phyloP scores from a whole-genome alignment of 1,284 basidiomycete species.

The Golubevia sp. region DNA sequence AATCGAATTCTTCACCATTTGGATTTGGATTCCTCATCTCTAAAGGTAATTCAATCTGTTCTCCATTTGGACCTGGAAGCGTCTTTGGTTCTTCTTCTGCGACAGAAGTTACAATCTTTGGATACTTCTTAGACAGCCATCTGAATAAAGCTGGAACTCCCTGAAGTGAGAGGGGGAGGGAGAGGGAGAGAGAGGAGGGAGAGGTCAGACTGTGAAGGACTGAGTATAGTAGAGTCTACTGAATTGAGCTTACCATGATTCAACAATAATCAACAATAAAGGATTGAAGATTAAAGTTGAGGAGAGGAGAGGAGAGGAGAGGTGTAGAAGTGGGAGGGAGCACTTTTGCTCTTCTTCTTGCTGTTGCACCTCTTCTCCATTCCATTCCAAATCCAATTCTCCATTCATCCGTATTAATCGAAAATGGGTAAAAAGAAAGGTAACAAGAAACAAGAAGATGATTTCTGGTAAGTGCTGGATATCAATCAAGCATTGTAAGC shows the following conservation, averaged over 20 bases:
- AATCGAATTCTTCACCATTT: slow-evolving; percentile 95
- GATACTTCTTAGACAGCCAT: slow-evolving; percentile 61
- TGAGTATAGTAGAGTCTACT: too few species aligned
- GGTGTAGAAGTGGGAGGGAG: background rate
- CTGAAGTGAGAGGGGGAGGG: slow-evolving; percentile 5
- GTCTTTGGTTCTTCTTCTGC: slow-evolving; percentile 48
- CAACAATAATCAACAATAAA: too few species aligned
- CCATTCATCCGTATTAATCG: background rate
- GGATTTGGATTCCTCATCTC: slow-evolving; percentile 86
- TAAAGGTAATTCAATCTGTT: slow-evolving; percentile 75
- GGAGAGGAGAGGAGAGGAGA: too few species aligned
- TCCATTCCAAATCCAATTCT: too few species aligned
- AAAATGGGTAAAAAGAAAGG: slow-evolving; percentile 55
- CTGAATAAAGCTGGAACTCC: slow-evolving; percentile 60
- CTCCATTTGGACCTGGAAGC: slow-evolving; percentile 65
- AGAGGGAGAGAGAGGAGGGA: background rate
- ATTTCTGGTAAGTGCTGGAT: slow-evolving; percentile 29
- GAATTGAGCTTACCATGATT: too few species aligned
- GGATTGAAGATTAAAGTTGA: too few species aligned
- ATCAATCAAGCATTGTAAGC: background rate
- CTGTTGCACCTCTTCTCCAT: too few species aligned
- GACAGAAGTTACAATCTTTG: slow-evolving; percentile 54
- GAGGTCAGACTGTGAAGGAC: background rate
- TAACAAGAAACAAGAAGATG: slow-evolving; percentile 41
- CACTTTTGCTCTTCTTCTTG: background rate